phyloP scores from a whole-genome alignment of 345 rosid species.

The Eucalyptus lansdowneana region DNA sequence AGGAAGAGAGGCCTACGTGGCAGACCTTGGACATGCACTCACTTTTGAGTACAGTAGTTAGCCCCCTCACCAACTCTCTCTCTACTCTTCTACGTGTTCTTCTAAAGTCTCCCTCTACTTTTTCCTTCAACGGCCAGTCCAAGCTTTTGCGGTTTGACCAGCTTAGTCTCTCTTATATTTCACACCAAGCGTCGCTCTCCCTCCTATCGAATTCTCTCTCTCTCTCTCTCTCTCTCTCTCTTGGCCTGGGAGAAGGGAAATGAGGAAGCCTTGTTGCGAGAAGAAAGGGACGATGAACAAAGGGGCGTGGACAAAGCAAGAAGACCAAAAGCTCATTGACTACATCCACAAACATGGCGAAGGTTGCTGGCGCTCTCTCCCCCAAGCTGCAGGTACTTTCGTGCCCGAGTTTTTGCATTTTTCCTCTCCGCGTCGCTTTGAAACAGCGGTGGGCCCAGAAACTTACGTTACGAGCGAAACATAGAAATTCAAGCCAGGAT shows the following conservation, averaged over 20 bases:
- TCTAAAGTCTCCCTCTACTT: neutral
- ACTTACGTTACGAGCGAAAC: neutral
- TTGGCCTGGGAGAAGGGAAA: neutral
- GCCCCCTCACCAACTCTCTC: neutral
- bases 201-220: neutral
- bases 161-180: neutral
- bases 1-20: neutral
- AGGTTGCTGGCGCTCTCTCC: constrained; percentile 20
- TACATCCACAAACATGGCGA: constrained; percentile 8
- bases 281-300: neutral
- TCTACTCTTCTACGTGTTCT: neutral
- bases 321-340: constrained; percentile 17
- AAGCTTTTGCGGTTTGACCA: neutral
- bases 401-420: neutral
- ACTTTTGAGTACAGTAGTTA: neutral
- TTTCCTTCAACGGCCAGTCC: neutral
- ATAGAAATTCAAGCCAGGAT: neutral
- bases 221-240: neutral
- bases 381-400: constrained; percentile 12
- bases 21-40: neutral
- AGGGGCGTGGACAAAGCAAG: constrained; percentile 19
- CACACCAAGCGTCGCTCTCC: neutral
- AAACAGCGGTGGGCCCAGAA: neutral
- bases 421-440: neutral
- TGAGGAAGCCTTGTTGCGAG: constrained; percentile 14